Base-by-base conservation (phyloP, 495 filamentous ascomycete species). In the Penicillium goetzii region DNA sequence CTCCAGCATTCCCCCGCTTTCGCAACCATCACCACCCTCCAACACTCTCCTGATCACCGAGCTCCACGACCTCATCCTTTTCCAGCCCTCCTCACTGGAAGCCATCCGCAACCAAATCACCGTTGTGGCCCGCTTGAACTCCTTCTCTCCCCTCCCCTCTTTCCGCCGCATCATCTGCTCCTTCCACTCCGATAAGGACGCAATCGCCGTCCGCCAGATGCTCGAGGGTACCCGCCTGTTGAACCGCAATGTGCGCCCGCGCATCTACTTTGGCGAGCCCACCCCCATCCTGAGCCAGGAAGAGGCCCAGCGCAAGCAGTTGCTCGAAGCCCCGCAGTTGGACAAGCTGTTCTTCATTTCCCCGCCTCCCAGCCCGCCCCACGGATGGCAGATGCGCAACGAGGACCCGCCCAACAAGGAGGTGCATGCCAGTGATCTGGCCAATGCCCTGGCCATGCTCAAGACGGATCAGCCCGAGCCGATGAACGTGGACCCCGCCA, bases 281-380 rank as follows among this genome's bases (percentile, higher is more conserved):
- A 96, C 90, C 3, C 88, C 88, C 26, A 78, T 89, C 28, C 72
- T 86, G 6, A 75, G 81, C 36, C 78, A 80, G n/a, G 82, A 88
- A 63, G 85, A 85, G 59, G 73, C 81, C 43, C 64, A 64, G 0
- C 63, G 58, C 23, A 73, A 74, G 25, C 78, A 82, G 60, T 90
- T 94, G 62, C 85, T 99, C 7, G 83, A 89, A 40, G 88, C 92
- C 2, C 95, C 95, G 15, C 91, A 96, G 64, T 80, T 88, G 47
- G 87, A 91, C 67, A 97, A 97, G 80, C 84, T 97, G 38, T 97
- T 97, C 84, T 98, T 99, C 80, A 97, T 99, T 80, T 91, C 87
- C 60, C 95, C 95, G 36, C 95, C 95, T 11, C 96, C 95, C 1
- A 88, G 83, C 61, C 95, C 95, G 54, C 95, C 95, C 3, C 90